Evolutionary conservation across 306 rosid genomes (phyloP).

Genomic region (Vigna radiata): DNA sequence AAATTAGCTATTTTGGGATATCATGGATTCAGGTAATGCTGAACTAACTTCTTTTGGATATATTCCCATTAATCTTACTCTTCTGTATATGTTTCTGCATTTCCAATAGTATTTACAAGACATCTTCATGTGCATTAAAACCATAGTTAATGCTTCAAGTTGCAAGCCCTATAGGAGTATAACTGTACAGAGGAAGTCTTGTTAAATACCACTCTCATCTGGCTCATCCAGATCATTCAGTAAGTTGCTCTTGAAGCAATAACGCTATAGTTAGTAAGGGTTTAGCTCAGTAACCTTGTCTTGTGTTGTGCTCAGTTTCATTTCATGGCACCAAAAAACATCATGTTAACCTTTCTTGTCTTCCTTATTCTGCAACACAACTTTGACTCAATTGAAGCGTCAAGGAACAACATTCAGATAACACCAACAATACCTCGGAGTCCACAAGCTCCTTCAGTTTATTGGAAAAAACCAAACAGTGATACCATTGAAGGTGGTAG

Average conservation of each 20-base stretch:
- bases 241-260: not conserved
- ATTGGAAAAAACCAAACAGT: conserved; percentile 43
- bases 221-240: not conserved
- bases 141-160: conserved; percentile 50
- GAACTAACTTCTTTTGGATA: conserved; percentile 48
- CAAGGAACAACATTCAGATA: conserved; percentile 50
- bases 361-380: conserved; percentile 46
- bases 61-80: conserved; percentile 38
- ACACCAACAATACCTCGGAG: conserved; percentile 41
- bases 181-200: conserved; percentile 38
- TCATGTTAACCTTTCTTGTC: conserved; percentile 38
- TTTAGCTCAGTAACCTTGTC: not conserved
- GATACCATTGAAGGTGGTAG: not conserved
- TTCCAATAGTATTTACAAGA: conserved; percentile 40
- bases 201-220: conserved; percentile 61
- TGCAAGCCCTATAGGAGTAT: conserved; percentile 36
- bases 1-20: not conserved
- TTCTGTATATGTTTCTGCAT: not conserved
- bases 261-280: not conserved
- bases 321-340: conserved; percentile 50
- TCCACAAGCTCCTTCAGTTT: conserved; percentile 52
- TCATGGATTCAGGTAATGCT: too few relatives aligned
- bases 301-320: not conserved
- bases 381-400: conserved; percentile 39
- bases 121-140: conserved; percentile 60